Evolutionary conservation across 2,329 filamentous ascomycete species (phyloP).

Genomic region (Botrytis galanthina): DNA sequence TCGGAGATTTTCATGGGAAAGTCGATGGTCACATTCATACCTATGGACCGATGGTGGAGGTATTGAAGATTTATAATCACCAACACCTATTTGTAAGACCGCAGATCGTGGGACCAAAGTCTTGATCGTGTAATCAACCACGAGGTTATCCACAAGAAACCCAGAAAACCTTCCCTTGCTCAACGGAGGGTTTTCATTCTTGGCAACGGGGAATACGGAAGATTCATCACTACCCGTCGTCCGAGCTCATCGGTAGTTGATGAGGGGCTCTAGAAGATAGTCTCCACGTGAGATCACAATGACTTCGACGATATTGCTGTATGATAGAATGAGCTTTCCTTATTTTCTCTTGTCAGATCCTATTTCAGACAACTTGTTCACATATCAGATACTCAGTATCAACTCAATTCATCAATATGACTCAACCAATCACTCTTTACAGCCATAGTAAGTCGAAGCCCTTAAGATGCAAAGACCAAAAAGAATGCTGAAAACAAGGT

Average conservation of each 20-base stretch:
- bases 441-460: neutral
- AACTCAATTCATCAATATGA: neutral
- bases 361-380: too few species aligned
- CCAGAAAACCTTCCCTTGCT: neutral
- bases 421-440: constrained; percentile 5
- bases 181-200: neutral
- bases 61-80: neutral
- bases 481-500: neutral
- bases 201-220: neutral
- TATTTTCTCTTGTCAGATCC: neutral
- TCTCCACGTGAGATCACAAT: neutral
- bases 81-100: neutral
- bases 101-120: neutral
- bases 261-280: neutral
- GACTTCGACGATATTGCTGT: neutral
- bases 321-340: neutral
- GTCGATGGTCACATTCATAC: neutral
- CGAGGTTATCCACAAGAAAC: neutral
- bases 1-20: neutral
- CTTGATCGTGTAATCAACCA: neutral
- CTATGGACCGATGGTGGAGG: neutral
- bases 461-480: neutral
- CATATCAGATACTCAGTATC: neutral
- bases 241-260: neutral
- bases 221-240: neutral